Conservation (phyloP, 768 basidiomycete species). For the Tulasnella sp. region DNA sequence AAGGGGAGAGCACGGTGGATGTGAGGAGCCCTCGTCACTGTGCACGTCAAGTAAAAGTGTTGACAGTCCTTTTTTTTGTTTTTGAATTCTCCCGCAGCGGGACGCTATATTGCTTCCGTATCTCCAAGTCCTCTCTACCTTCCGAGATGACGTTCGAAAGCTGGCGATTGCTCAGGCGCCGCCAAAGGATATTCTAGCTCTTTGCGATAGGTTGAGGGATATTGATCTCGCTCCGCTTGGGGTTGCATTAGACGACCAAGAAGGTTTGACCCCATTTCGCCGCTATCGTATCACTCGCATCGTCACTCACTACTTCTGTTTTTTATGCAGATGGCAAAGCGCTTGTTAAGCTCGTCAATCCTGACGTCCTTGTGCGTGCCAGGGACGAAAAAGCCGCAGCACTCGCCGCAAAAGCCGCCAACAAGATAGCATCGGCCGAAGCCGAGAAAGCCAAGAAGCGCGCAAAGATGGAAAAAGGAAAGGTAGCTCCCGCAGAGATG, state of each 20-base stretch:
- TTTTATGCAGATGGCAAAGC: conserved; percentile 70
- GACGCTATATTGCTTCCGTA: conserved; percentile 86
- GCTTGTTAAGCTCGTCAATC: conserved; percentile 81
- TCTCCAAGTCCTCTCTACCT: conserved; percentile 68
- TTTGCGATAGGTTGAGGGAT: conserved; percentile 86
- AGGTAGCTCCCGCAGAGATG: conserved; percentile 57
- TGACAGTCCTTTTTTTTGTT: background rate
- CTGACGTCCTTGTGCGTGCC: conserved; percentile 66
- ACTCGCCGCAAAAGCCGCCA: conserved; percentile 61
- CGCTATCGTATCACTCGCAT: background rate
- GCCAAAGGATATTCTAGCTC: conserved; percentile 66
- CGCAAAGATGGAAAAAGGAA: conserved; percentile 78
- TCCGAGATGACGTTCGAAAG: conserved; percentile 80
- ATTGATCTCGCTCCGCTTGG: conserved; percentile 85
- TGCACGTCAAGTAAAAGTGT: background rate
- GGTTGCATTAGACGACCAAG: conserved; percentile 92
- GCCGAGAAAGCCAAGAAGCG: conserved; percentile 50
- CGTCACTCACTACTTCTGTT: background rate
- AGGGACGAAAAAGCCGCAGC: conserved; percentile 81
- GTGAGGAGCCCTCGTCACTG: conserved; percentile 22
- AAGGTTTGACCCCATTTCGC: conserved; percentile 36
- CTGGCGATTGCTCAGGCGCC: conserved; percentile 58
- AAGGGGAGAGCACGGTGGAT: conserved; percentile 29
- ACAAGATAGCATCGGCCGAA: conserved; percentile 61
- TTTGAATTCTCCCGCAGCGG: conserved; percentile 38